A percentile compares a stretch with the other conserved stretches of the same genome.
These are phyloP conservation scores for Symbiodinium pilosum DNA, from an alignment of 73 alveolate species.

Conservation along the genomic window DNA sequence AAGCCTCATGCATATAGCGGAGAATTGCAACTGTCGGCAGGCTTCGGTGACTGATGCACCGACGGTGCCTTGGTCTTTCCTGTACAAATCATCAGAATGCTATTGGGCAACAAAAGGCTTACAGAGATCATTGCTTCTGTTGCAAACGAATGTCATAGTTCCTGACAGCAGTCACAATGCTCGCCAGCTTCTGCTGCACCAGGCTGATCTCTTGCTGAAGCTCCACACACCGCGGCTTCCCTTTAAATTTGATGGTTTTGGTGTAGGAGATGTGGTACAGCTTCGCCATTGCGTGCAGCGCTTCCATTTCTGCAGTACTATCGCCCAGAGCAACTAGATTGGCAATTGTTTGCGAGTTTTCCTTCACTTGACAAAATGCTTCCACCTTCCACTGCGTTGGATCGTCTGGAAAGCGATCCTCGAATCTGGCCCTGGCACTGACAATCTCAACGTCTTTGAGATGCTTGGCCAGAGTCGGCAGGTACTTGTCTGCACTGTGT, in stretches of 20 bases:
- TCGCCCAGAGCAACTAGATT: slow-evolving; percentile 79
- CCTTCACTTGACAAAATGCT: background rate
- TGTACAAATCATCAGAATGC: slow-evolving; percentile 65
- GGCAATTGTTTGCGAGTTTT: slow-evolving; percentile 84
- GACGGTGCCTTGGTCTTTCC: slow-evolving; percentile 5
- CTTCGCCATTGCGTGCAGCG: slow-evolving; percentile 85
- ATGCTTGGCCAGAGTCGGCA: slow-evolving; percentile 87
- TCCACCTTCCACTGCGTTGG: slow-evolving; percentile 82
- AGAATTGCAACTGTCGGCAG: background rate
- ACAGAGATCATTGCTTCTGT: slow-evolving; percentile 55
- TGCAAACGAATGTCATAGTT: slow-evolving; percentile 93
- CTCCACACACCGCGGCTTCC: slow-evolving; percentile 85
- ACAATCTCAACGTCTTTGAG: slow-evolving; percentile 67
- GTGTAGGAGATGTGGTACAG: slow-evolving; percentile 88
- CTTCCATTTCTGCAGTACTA: slow-evolving; percentile 83
- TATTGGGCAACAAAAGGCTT: background rate
- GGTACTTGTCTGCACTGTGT: slow-evolving; percentile 83
- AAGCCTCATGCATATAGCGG: background rate
- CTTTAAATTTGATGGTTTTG: slow-evolving; percentile 84
- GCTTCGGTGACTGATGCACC: background rate
- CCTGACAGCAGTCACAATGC: slow-evolving; percentile 73
- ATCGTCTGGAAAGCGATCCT: slow-evolving; percentile 72
- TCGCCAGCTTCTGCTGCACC: slow-evolving; percentile 76
- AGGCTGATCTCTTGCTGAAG: slow-evolving; percentile 85
- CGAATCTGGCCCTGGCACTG: slow-evolving; percentile 45